phyloP scores from a whole-genome alignment of 108 stramenopile species.

The Schizochytrium sp. region DNA sequence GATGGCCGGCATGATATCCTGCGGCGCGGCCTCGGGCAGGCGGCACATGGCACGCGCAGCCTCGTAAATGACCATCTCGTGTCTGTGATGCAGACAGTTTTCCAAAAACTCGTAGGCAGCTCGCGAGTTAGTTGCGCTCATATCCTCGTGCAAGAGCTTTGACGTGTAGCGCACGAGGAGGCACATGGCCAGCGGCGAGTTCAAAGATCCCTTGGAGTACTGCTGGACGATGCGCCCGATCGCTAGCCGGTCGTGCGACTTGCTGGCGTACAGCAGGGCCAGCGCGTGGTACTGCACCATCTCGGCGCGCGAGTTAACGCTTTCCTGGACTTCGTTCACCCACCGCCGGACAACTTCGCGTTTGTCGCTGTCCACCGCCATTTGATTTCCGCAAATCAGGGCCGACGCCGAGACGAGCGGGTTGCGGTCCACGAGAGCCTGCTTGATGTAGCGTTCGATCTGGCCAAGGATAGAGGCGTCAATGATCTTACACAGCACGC shows the following conservation, averaged over 20 bases:
- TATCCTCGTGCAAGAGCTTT: conserved; percentile 51
- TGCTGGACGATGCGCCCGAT: conserved; percentile 88
- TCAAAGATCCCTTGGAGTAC: conserved; percentile 75
- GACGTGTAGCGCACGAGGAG: conserved; percentile 89
- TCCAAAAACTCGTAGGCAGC: conserved; percentile 87
- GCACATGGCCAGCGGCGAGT: conserved; percentile 81
- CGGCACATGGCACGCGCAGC: conserved; percentile 93
- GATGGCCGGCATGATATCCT: conserved; percentile 84
- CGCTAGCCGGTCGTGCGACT: conserved; percentile 87
- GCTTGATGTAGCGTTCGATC: conserved; percentile 96
- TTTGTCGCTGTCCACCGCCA: conserved; percentile 29
- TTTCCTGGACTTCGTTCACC: conserved; percentile 88
- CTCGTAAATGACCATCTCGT: conserved; percentile 96
- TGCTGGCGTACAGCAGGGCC: conserved; percentile 95
- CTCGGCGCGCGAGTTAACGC: conserved; percentile 69
- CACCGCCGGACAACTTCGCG: conserved; percentile 60
- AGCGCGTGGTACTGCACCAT: conserved; percentile 99
- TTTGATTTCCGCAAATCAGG: conserved; percentile 60
- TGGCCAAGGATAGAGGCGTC: conserved; percentile 92
- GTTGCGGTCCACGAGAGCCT: conserved; percentile 93
- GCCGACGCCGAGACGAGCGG: conserved; percentile 87
- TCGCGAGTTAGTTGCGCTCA: conserved; percentile 55
- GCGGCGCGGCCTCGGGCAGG: conserved; percentile 78
- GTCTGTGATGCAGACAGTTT: conserved; percentile 76
- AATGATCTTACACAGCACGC: conserved; percentile 90